Conservation (phyloP, 2,329 filamentous ascomycete species). For the Stagonosporopsis tanaceti region DNA sequence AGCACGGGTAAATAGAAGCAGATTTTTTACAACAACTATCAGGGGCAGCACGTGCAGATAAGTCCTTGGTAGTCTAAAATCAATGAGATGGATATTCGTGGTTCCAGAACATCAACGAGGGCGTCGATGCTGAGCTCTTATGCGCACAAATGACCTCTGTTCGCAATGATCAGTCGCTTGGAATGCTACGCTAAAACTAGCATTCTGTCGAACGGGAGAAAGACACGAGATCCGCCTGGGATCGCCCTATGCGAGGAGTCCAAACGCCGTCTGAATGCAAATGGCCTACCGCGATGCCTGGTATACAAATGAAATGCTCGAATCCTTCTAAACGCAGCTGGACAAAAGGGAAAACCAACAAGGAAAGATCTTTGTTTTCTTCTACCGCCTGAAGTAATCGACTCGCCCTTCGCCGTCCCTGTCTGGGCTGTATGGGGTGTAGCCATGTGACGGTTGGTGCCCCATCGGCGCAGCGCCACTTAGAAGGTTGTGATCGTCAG, state of each 20-base stretch:
- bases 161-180: background rate
- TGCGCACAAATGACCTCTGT: background rate
- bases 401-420: conserved; percentile 27
- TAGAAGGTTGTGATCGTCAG: conserved; percentile 38
- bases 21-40: too few species aligned
- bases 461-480: conserved; percentile 48
- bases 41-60: too few species aligned
- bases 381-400: conserved; percentile 34
- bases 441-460: conserved; percentile 22
- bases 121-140: background rate
- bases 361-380: background rate
- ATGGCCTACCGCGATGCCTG: background rate
- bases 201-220: background rate
- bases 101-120: background rate
- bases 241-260: background rate
- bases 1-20: too few species aligned
- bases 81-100: background rate
- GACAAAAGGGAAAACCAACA: conserved; percentile 1
- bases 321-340: background rate
- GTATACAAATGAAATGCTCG: background rate
- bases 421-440: conserved; percentile 43
- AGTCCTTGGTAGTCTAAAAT: too few species aligned
- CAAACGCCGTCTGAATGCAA: conserved; percentile 10
- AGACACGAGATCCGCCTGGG: background rate
- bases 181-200: background rate